phyloP scores from a whole-genome alignment of 2,329 filamentous ascomycete species.

The Exophiala spinifera region DNA sequence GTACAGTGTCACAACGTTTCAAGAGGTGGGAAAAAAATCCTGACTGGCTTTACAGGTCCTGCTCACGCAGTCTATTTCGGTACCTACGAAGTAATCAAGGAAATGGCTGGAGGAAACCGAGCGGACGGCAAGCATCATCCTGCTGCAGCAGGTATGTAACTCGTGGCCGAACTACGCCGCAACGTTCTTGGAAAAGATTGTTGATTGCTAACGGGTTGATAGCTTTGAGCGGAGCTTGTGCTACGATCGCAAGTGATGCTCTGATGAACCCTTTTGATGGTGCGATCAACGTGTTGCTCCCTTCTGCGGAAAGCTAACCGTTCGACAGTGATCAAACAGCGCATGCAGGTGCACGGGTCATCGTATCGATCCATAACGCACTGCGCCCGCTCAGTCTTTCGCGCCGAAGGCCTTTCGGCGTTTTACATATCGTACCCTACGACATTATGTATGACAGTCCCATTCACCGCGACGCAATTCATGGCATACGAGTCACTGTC shows the following conservation, averaged over 20 bases:
- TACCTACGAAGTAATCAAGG: conserved; percentile 96
- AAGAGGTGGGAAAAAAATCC: conserved; percentile 11
- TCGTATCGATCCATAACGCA: conserved; percentile 81
- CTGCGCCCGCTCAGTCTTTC: conserved; percentile 85
- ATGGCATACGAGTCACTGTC: conserved; percentile 97
- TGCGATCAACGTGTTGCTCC: conserved; percentile 45
- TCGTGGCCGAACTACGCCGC: background rate
- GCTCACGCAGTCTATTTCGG: conserved; percentile 98
- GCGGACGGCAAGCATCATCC: conserved; percentile 81
- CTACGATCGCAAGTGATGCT: conserved; percentile 94
- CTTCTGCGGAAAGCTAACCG: conserved; percentile 19
- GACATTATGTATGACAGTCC: conserved; percentile 96
- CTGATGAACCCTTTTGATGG: conserved; percentile 99
- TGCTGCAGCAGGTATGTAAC: conserved; percentile 74
- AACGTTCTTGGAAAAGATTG: background rate
- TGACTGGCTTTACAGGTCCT: conserved; percentile 61
- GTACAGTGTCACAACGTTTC: conserved; percentile 33
- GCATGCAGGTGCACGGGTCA: conserved; percentile 98
- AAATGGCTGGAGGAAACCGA: conserved; percentile 88
- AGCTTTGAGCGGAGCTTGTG: conserved; percentile 91
- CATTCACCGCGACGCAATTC: conserved; percentile 95
- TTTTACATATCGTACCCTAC: conserved; percentile 99
- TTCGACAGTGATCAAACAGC: conserved; percentile 87
- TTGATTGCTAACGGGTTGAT: conserved; percentile 37
- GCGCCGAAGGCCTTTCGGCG: conserved; percentile 78